Conservation (phyloP, 495 filamentous ascomycete genomes). For the Xylaria castorea region DNA sequence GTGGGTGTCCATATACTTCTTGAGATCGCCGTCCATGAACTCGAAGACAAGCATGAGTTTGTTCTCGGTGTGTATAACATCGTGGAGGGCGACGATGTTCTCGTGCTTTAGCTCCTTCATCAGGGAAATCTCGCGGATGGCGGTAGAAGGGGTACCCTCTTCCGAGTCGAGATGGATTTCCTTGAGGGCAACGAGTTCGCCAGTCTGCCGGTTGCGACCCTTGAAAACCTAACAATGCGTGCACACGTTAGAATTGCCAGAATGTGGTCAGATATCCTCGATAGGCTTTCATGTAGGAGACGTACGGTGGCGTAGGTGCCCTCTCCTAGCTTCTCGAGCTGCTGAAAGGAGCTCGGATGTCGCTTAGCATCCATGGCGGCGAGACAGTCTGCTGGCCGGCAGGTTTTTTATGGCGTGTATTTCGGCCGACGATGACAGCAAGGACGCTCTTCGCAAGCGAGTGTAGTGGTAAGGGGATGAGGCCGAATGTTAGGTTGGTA, state of each 20-base stretch:
- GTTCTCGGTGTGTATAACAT: slow-evolving; percentile 99
- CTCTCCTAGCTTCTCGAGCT: slow-evolving; percentile 98
- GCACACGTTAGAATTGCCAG: slow-evolving; percentile 19
- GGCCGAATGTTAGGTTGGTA: not conserved
- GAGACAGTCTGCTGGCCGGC: slow-evolving; percentile 14
- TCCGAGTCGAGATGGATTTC: slow-evolving; percentile 99
- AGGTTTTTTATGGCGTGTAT: slow-evolving; percentile 27
- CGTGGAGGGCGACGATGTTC: slow-evolving; percentile 95
- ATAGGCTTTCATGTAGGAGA: slow-evolving; percentile 30
- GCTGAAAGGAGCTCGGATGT: slow-evolving; percentile 95
- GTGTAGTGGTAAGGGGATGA: not conserved
- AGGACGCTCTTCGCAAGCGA: not conserved
- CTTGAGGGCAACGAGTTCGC: slow-evolving; percentile 95
- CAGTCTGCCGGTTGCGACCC: slow-evolving; percentile 93
- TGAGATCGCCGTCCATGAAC: slow-evolving; percentile 98
- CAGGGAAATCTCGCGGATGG: slow-evolving; percentile 96
- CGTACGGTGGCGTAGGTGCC: slow-evolving; percentile 97
- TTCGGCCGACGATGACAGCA: slow-evolving; percentile 25
- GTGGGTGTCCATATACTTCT: slow-evolving; percentile 97
- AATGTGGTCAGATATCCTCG: not conserved
- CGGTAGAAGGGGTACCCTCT: slow-evolving; percentile 97
- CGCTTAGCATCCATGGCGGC: slow-evolving; percentile 82
- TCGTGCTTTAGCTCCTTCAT: slow-evolving; percentile 99
- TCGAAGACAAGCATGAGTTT: slow-evolving; percentile 99
- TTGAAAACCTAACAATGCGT: slow-evolving; percentile 81